Base-by-base conservation (phyloP, 2,329 filamentous ascomycete species). In the Amylocarpus encephaloides region DNA sequence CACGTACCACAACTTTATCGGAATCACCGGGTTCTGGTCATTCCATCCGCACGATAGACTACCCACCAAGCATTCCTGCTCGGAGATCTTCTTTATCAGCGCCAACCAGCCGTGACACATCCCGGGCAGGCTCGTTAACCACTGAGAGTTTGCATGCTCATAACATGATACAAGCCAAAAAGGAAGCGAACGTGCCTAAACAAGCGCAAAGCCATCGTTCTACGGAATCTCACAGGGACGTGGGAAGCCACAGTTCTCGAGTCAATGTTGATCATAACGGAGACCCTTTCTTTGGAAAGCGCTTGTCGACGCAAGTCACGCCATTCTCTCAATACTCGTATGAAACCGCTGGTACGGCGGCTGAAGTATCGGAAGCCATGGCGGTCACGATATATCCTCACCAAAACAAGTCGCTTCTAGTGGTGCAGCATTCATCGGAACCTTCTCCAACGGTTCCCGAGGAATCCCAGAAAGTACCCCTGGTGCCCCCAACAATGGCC, bases 341-440 rank as follows among this genome's bases (percentile, higher is more conserved):
- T 43, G 80, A 83, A 13, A 67, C 66, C n/a, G 76, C 72, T 32
- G 82, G 80, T n/a, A 81, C 77, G 2, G 71, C 73, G 40, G 72
- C 73, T 3, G 80, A 82, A 57, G 75, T 85, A 36, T 80, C 80
- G 1, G 80, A 85, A 66, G 81, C 81, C 32, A 68, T 77, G 62
- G 79, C 78, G 35, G 73, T 85, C 49, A 80, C 73, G 53, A 79
- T 85, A 59, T 82, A 77, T 56, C 74, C 77, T 16, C 81, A 85
- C 55, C 79, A 84, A 59, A 84, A 83, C 57, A 81, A 75, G 43
- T 85, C 81, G 4, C 68, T 85, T 10, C 64, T 83, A 38, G 73
- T 84, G 66, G 76, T 84, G 11, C 53, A 65, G 40, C 62, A 64
- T 29, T 50, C 56, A 32, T 51, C 55, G 10, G 56, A 58, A 13